phyloP scores from a whole-genome alignment of 257 asterid species.

The Euphrasia confusa region DNA sequence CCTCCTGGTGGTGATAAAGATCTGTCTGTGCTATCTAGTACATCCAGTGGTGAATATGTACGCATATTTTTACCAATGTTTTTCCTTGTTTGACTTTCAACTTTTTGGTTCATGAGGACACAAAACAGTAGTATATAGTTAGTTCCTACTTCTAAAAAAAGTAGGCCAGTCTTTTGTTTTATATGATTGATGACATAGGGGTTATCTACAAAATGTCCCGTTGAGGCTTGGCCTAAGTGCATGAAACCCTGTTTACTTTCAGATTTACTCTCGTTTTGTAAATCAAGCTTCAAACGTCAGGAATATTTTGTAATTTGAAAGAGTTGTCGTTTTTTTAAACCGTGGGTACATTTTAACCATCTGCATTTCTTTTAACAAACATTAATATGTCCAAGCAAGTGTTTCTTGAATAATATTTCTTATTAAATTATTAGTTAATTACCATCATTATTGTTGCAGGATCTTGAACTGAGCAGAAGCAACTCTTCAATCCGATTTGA shows the following conservation, averaged over 20 bases:
- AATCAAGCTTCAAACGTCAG: too few species aligned
- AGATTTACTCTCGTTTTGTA: too few species aligned
- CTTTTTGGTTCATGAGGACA: slow-evolving; percentile 20
- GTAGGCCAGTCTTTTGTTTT: background rate
- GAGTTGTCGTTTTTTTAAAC: too few species aligned
- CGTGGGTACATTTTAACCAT: too few species aligned
- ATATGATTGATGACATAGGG: background rate
- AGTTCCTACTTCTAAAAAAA: background rate
- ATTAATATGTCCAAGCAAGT: background rate
- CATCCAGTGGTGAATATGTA: slow-evolving; percentile 31
- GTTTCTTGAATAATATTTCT: background rate
- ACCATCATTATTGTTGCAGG: slow-evolving; percentile 32
- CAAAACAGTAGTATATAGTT: background rate
- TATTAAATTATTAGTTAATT: background rate
- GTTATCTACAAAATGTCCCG: too few species aligned
- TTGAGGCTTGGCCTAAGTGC: too few species aligned
- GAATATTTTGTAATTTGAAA: too few species aligned
- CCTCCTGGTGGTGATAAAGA: slow-evolving; percentile 89
- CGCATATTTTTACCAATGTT: background rate
- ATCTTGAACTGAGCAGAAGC: slow-evolving; percentile 37
- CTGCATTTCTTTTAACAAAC: background rate
- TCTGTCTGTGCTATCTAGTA: slow-evolving; percentile 24
- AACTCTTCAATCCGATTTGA: slow-evolving; percentile 32
- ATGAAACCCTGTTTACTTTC: too few species aligned
- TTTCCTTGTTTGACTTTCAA: background rate